Conservation (phyloP, 345 rosid species). For the Syzygium oleosum region DNA sequence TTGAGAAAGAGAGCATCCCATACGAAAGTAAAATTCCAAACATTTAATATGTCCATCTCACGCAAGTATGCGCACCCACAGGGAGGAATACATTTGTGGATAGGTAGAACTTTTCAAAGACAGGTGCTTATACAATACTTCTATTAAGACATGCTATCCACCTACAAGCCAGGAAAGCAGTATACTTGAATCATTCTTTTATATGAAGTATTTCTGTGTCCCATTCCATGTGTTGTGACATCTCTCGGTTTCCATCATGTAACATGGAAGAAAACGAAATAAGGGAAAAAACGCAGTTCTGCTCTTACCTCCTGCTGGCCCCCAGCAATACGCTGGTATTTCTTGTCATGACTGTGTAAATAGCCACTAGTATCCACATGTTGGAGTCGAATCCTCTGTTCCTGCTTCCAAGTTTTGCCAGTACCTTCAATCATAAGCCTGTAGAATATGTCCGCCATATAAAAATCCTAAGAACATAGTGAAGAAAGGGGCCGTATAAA, state of each 20-base stretch:
- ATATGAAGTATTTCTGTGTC: background rate
- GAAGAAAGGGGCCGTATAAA: background rate
- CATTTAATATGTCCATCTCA: background rate
- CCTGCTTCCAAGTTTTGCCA: slow-evolving; percentile 93
- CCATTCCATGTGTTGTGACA: background rate
- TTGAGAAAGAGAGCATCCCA: background rate
- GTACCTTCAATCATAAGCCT: slow-evolving; percentile 89
- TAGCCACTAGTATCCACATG: slow-evolving; percentile 94
- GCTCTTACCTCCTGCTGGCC: slow-evolving; percentile 98
- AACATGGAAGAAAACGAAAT: background rate
- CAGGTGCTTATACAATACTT: background rate
- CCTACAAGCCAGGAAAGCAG: background rate
- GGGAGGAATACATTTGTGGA: background rate
- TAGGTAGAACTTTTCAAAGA: background rate
- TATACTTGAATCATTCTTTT: background rate
- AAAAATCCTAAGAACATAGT: slow-evolving; percentile 1
- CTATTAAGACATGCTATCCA: background rate
- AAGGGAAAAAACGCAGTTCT: background rate
- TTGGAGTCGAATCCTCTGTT: slow-evolving; percentile 85
- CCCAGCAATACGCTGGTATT: slow-evolving; percentile 93
- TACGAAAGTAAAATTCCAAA: background rate
- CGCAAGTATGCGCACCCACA: background rate
- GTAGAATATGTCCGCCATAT: background rate
- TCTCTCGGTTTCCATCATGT: background rate
- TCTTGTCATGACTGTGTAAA: slow-evolving; percentile 96